Conservation (phyloP, 106 monocot genomes). For the Dioscorea alata region DNA sequence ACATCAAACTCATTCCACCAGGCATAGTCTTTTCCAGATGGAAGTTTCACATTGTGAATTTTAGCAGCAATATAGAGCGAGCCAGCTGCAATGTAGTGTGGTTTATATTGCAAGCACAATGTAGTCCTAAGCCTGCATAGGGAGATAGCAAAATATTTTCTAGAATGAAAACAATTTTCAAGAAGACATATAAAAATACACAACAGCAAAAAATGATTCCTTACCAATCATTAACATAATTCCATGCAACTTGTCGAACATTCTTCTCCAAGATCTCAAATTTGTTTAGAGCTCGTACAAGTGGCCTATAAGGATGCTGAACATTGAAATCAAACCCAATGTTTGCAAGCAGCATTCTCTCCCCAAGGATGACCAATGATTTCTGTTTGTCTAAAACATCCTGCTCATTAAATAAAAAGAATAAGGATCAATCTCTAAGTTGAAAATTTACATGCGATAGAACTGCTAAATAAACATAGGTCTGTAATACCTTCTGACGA, state of each 20-base stretch:
- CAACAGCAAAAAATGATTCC: neutral
- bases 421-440: neutral
- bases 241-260: constrained; percentile 59
- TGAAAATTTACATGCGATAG: neutral
- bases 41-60: constrained; percentile 49
- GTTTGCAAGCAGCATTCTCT: constrained; percentile 56
- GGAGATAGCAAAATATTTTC: neutral
- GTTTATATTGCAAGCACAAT: constrained; percentile 67
- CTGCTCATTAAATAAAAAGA: constrained; percentile 11
- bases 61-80: constrained; percentile 60
- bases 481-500: constrained; percentile 30
- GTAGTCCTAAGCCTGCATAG: constrained; percentile 52
- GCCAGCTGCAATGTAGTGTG: constrained; percentile 79
- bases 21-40: constrained; percentile 23
- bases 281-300: constrained; percentile 48
- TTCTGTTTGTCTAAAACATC: constrained; percentile 62
- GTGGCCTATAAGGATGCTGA: constrained; percentile 69
- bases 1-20: constrained; percentile 88
- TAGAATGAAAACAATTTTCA: neutral
- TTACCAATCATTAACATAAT: constrained; percentile 77
- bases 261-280: constrained; percentile 33
- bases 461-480: neutral
- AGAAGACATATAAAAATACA: neutral
- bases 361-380: constrained; percentile 43
- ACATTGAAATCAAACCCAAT: constrained; percentile 61